Evolutionary conservation across 805 yeast genomes (phyloP), one percentile per base, ranked within the genome.

Genomic region (Wickerhamomyces hampshirensis): DNA sequence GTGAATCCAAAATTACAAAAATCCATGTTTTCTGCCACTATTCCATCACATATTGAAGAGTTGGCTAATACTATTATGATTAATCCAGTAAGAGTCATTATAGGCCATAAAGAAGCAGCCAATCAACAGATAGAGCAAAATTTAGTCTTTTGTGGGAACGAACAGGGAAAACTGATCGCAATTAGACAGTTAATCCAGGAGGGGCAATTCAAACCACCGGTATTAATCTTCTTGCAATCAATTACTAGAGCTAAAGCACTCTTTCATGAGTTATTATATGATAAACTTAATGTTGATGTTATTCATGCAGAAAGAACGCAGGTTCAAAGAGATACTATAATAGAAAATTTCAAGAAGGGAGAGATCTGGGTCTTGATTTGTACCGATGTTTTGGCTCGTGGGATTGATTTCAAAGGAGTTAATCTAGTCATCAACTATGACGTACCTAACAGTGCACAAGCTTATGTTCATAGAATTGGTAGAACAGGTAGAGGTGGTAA

Each of bases 401-500:
- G 99, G 69, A 85, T 93, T 40, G 98, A 93, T 60, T 93, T 93
- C 66, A 87, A 87, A 55, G 97, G 97, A 37, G 91, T 93, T 33
- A 93, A 89, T 55, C 59, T 94, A 40, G 97, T 93, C 28, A 85
- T 93, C 47, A 93, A 93, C 62, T 93, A 93, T 59, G 99, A 93
- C 62, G 95, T 93, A 10, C 99, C 99, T 13, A 84, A 79, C 51
- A 76, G 83, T 30, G 87, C 97, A 1, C 97, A 91, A 60, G 82
- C 96, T 0, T 93, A 93, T 58, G 96, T 93, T 31, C 99, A 93
- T 61, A 77, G 99, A 65, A 86, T 93, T 52, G 99, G 99, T 61
- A 83, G 99, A 70, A 91, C 98, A 2, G 99, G 98, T 48, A 81
- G 99, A 71, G 96, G 87, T 36, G 96, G 95, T 1, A 77, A 83